Conservation (phyloP, 2,329 filamentous ascomycete species). For the Alternaria hordeiaustralica region DNA sequence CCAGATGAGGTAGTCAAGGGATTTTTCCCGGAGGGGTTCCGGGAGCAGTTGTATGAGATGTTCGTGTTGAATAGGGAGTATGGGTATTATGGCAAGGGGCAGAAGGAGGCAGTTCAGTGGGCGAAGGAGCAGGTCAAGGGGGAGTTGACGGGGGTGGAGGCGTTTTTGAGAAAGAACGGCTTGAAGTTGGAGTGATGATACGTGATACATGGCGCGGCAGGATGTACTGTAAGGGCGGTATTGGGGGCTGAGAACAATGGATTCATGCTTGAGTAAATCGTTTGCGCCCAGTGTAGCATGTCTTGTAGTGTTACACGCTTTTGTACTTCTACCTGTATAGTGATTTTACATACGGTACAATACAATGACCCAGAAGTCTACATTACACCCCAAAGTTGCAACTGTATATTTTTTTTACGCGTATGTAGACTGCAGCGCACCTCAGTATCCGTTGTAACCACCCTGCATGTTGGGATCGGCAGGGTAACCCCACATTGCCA, state of each 20-base stretch:
- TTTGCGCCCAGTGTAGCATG: not conserved
- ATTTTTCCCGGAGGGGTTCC: slow-evolving; percentile 24
- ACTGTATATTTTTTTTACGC: not conserved
- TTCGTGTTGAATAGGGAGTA: slow-evolving; percentile 31
- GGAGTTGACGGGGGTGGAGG: slow-evolving; percentile 34
- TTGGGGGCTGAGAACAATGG: not conserved
- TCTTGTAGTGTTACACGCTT: not conserved
- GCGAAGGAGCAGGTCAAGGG: slow-evolving; percentile 31
- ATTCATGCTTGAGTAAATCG: not conserved
- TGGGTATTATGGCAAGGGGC: slow-evolving; percentile 38
- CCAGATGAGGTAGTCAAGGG: slow-evolving; percentile 37
- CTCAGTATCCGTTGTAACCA: slow-evolving; percentile 18
- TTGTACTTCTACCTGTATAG: not conserved
- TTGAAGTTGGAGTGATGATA: slow-evolving; percentile 30
- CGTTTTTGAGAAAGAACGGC: slow-evolving; percentile 29
- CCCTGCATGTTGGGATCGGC: slow-evolving; percentile 20
- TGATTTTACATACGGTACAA: not conserved
- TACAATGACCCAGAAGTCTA: not conserved
- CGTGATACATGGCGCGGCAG: not conserved
- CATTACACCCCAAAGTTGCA: not conserved
- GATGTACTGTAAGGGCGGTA: no score
- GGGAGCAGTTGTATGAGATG: slow-evolving; percentile 37
- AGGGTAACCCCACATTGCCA: slow-evolving; percentile 38
- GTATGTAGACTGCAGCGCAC: not conserved
- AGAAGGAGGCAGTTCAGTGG: slow-evolving; percentile 35